Evolutionary conservation across 1,284 basidiomycete species (phyloP).

Genomic region (Puccinia hordei): DNA sequence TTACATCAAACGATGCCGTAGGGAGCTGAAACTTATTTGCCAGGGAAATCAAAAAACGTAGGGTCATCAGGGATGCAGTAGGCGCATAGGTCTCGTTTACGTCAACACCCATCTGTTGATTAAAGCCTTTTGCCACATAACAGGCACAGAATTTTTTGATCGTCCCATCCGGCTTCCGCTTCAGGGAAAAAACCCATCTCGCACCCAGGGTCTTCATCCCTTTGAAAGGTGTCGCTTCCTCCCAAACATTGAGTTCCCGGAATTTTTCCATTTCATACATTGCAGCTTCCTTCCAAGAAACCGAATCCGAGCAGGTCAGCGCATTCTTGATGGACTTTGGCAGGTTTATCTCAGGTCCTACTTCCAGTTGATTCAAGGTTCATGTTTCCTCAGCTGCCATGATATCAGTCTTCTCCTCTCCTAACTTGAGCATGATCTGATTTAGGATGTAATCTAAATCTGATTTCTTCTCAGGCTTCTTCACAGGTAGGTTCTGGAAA

Average conservation of each 20-base stretch:
- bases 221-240: not conserved
- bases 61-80: not conserved
- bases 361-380: no score
- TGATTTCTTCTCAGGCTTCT: no score
- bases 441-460: no score
- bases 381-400: no score
- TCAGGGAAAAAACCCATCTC: no score
- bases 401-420: no score
- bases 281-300: no score
- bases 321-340: not conserved
- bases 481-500: not conserved
- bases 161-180: not conserved
- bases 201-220: no score
- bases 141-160: not conserved
- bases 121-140: constrained; percentile 21
- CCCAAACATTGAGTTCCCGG: not conserved
- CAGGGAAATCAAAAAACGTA: not conserved
- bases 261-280: not conserved
- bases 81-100: constrained; percentile 25
- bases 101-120: constrained; percentile 8
- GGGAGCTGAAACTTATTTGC: not conserved
- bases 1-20: not conserved
- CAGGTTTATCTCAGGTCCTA: no score
- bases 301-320: no score
- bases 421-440: no score